Conservation (phyloP, 768 basidiomycete genomes). For the Termitomyces sp. region DNA sequence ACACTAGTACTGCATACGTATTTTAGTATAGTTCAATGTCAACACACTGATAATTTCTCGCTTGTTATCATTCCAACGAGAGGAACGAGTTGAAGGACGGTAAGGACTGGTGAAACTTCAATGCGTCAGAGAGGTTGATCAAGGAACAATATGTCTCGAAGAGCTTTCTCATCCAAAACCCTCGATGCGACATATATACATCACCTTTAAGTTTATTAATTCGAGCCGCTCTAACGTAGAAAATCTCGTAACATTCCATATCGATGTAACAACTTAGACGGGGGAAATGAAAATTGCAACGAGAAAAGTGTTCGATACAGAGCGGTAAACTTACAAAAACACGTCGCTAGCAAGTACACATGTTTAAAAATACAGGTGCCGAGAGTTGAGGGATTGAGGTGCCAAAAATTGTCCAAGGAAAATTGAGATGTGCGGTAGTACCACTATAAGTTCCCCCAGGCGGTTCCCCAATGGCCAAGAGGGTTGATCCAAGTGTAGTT, state of each 20-base stretch:
- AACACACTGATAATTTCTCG: not conserved
- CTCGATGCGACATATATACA: not conserved
- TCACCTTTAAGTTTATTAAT: too few species aligned
- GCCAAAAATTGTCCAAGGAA: too few species aligned
- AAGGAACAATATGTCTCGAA: not conserved
- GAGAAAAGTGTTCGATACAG: not conserved
- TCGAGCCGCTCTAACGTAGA: not conserved
- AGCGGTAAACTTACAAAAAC: not conserved
- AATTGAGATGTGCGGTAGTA: not conserved
- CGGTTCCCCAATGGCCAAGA: constrained; percentile 19
- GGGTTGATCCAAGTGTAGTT: constrained; percentile 29
- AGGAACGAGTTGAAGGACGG: not conserved
- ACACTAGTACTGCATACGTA: constrained; percentile 8
- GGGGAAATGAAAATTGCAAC: not conserved
- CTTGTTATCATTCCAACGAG: not conserved
- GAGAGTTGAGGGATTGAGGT: not conserved
- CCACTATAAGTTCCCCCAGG: not conserved
- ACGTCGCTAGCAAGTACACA: not conserved
- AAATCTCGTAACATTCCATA: too few species aligned
- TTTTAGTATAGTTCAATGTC: not conserved
- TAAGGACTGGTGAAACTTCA: not conserved
- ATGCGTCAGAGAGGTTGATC: not conserved
- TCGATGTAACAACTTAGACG: too few species aligned
- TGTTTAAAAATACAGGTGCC: not conserved
- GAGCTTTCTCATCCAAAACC: not conserved